phyloP scores from a whole-genome alignment of 768 basidiomycete species.

The Lentinula sp. region DNA sequence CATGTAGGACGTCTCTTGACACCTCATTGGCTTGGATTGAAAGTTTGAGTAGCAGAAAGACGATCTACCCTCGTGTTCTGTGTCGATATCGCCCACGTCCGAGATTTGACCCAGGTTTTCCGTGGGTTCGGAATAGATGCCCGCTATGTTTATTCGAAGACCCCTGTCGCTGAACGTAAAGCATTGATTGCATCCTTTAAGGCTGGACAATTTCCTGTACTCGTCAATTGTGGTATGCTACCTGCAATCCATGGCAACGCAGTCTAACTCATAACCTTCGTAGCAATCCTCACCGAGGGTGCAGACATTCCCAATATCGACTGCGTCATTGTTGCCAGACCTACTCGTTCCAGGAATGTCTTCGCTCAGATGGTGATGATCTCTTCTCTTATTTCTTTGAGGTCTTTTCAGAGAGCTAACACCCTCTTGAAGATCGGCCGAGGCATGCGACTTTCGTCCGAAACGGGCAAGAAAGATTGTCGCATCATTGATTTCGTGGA shows the following conservation, averaged over 20 bases:
- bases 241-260: not conserved
- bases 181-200: constrained; percentile 63
- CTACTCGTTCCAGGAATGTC: constrained; percentile 83
- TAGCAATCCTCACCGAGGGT: constrained; percentile 88
- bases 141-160: constrained; percentile 68
- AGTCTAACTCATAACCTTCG: not conserved
- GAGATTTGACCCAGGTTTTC: constrained; percentile 66
- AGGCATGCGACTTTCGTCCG: constrained; percentile 81
- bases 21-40: not conserved
- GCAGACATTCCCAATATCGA: constrained; percentile 95
- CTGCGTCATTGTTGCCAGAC: constrained; percentile 81
- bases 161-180: constrained; percentile 57
- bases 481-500: constrained; percentile 91
- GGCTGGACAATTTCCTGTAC: constrained; percentile 70
- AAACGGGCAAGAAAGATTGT: constrained; percentile 78
- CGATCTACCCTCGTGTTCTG: constrained; percentile 93
- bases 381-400: not conserved
- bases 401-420: not conserved
- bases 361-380: constrained; percentile 84
- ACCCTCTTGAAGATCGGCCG: constrained; percentile 67
- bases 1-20: constrained; percentile 35
- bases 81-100: constrained; percentile 77
- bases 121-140: constrained; percentile 78
- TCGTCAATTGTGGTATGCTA: constrained; percentile 78
- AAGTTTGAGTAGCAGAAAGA: constrained; percentile 39